Evolutionary conservation across 192 early-diverging fungal genomes (phyloP), one percentile per base, ranked within the genome.

Genomic region (Nowakowskiella sp.): DNA sequence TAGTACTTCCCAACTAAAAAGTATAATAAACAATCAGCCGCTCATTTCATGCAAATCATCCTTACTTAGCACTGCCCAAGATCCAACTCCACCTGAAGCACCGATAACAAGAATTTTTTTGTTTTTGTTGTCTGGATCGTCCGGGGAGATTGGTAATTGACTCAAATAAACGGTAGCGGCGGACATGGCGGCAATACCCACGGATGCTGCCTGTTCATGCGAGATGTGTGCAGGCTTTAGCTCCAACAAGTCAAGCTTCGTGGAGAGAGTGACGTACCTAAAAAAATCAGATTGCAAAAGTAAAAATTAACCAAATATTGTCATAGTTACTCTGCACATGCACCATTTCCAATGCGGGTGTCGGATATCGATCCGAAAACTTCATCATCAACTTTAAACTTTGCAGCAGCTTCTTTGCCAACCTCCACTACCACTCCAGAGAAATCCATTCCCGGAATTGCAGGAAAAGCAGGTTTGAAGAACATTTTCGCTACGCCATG

Each of bases 361-460:
- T 44, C 32, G 29, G 31, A 30, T 28, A 53, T 63, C n/a, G n/a
- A n/a, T 7, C 61, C 61, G 30, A 47, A 64, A 28, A 64, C 61
- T 7, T 52, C 10, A 31, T 51, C 50, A 2, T 58, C 61, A 21
- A 64, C 57, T 22, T n/a, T 27, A 22, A 62, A 1, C n/a, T n/a
- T n/a, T 4, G 31, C 39, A 0, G 28, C 32, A 0, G 31, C 30
- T 19, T 54, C 47, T 23, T 31, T 2, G 8, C 58, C 59, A 10
- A 53, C 57, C 6, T 4, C 44, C 13, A 32, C 61, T 39, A 64
- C 34, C n/a, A 23, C 19, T 23, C 61, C 61, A 24, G 44, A 31
- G 49, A 52, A 64, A 36, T 64, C 62, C 28, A 63, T 63, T 8
- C 62, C 62, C 13, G 61, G 49, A 32, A 63, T 63, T 4, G 62